Conservation (phyloP, 768 basidiomycete species). For the Candolleomyces efflorescens region DNA sequence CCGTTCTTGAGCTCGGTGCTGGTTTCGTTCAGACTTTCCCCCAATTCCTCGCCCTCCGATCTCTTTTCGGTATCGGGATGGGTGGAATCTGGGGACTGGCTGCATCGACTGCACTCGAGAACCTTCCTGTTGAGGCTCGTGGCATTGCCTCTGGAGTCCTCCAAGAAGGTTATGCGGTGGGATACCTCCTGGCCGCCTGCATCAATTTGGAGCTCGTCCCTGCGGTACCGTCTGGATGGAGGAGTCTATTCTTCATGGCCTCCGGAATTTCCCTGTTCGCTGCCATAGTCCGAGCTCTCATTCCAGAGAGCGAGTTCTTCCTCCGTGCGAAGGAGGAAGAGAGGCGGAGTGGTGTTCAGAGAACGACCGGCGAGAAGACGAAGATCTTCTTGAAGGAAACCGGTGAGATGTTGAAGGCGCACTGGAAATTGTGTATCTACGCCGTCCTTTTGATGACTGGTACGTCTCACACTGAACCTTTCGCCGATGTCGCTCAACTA, state of each 20-base stretch:
- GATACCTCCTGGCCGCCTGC: conserved; percentile 78
- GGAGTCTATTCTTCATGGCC: conserved; percentile 78
- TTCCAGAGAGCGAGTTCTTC: conserved; percentile 81
- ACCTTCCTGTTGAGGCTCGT: conserved; percentile 80
- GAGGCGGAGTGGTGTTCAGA: conserved; percentile 46
- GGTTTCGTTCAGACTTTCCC: conserved; percentile 75
- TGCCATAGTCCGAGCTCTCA: conserved; percentile 53
- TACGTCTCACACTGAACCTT: conserved; percentile 14
- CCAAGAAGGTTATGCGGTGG: conserved; percentile 87
- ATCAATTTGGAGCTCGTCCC: conserved; percentile 70
- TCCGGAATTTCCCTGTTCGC: conserved; percentile 67
- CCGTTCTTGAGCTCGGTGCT: conserved; percentile 69
- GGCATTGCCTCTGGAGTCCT: conserved; percentile 82
- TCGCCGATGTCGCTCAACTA: not conserved
- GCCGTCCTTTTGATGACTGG: conserved; percentile 78
- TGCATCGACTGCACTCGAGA: conserved; percentile 80
- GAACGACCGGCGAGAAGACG: conserved; percentile 53
- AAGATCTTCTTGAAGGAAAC: conserved; percentile 70
- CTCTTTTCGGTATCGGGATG: conserved; percentile 86
- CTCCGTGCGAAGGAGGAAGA: conserved; percentile 57
- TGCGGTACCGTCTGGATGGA: conserved; percentile 50
- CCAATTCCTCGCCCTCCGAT: conserved; percentile 78
- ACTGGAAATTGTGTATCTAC: conserved; percentile 84
- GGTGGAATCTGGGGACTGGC: conserved; percentile 89
- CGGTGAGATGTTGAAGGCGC: conserved; percentile 68